phyloP scores from a whole-genome alignment of 768 basidiomycete species.

The Tylopilus cervinicoccineus region DNA sequence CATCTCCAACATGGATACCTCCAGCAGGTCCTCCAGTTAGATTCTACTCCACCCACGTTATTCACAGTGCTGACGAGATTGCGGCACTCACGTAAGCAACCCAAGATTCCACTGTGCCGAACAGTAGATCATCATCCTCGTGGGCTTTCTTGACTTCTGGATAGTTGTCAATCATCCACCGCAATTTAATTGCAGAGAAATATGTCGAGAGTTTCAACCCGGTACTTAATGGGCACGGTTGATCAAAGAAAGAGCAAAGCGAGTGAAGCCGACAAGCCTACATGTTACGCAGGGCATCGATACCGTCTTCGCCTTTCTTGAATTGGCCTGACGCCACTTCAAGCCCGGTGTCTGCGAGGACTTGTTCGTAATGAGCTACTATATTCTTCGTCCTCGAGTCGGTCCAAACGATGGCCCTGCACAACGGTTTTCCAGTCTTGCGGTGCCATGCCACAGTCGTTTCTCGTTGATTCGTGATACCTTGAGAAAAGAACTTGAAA shows the following conservation, averaged over 20 bases:
- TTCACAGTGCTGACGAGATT: slow-evolving; percentile 11
- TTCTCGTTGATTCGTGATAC: slow-evolving; percentile 97
- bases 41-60: slow-evolving; percentile 45
- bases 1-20: slow-evolving; percentile 83
- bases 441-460: slow-evolving; percentile 93
- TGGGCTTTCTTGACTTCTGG: slow-evolving; percentile 74
- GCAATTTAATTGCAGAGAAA: slow-evolving; percentile 94
- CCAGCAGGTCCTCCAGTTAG: slow-evolving; percentile 71
- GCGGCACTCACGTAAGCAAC: slow-evolving; percentile 68
- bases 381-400: slow-evolving; percentile 88
- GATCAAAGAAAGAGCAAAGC: neutral
- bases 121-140: slow-evolving; percentile 73
- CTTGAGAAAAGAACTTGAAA: slow-evolving; percentile 32
- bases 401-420: slow-evolving; percentile 92
- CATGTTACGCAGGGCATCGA: slow-evolving; percentile 64
- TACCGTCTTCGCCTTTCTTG: slow-evolving; percentile 68
- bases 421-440: slow-evolving; percentile 83
- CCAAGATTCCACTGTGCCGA: slow-evolving; percentile 98
- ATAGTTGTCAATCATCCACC: slow-evolving; percentile 94
- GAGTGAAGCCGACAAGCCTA: slow-evolving; percentile 33
- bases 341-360: slow-evolving; percentile 70
- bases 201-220: slow-evolving; percentile 96
- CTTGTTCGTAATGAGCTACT: slow-evolving; percentile 75
- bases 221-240: slow-evolving; percentile 46
- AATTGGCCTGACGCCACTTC: slow-evolving; percentile 61